A percentile compares a stretch with the other conserved stretches of the same genome.
These are phyloP conservation scores for Eragrostis tef DNA, from an alignment of 202 grass and related monocot species.

Conservation along the genomic window DNA sequence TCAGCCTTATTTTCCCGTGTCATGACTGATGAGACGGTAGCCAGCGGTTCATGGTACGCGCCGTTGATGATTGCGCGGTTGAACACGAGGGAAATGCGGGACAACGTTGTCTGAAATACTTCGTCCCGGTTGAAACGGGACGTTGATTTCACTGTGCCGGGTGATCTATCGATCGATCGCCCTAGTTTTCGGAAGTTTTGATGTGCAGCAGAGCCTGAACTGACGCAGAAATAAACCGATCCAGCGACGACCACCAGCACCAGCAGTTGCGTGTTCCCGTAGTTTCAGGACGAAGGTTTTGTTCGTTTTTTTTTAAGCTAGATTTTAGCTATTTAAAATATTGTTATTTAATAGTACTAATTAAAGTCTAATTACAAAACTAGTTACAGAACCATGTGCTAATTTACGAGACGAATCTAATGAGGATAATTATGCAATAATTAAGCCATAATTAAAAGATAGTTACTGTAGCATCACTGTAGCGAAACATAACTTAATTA, in stretches of 20 bases:
- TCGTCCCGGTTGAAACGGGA: not conserved
- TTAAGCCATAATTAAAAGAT: too few relatives aligned
- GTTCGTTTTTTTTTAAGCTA: too few relatives aligned
- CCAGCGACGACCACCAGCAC: not conserved
- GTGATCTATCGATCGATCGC: not conserved
- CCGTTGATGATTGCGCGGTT: conserved; percentile 32
- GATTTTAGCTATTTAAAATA: too few relatives aligned
- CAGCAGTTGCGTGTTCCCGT: too few relatives aligned
- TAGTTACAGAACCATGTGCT: too few relatives aligned
- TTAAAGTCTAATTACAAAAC: too few relatives aligned
- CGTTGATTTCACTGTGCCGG: not conserved
- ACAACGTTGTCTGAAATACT: not conserved
- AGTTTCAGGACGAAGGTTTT: too few relatives aligned
- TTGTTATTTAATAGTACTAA: too few relatives aligned
- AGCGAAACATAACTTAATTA: too few relatives aligned
- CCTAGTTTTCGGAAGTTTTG: not conserved
- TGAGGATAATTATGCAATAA: too few relatives aligned
- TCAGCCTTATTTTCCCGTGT: not conserved
- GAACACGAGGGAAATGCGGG: not conserved
- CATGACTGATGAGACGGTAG: not conserved
- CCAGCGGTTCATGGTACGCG: not conserved
- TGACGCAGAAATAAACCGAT: not conserved
- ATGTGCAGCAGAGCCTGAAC: not conserved
- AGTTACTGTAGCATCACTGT: too few relatives aligned
- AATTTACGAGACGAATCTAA: too few relatives aligned